Evolutionary conservation across 441 rosid genomes (phyloP).

Genomic region (Gossypium trilobum): DNA sequence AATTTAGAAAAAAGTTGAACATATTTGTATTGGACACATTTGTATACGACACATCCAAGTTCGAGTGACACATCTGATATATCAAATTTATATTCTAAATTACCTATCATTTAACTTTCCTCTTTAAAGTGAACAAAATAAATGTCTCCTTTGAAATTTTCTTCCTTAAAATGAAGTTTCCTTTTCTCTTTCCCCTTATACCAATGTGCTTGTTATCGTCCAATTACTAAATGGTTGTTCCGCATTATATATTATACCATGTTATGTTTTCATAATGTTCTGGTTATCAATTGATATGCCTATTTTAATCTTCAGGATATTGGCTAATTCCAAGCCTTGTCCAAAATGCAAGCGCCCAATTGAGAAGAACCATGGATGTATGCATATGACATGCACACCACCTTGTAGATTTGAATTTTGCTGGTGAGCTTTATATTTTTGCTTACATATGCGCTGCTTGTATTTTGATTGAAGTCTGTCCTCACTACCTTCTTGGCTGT

Average conservation of each 20-base stretch:
- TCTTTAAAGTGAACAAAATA: background rate
- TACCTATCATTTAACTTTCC: background rate
- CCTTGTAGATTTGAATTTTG: slow-evolving; percentile 82
- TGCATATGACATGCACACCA: slow-evolving; percentile 76
- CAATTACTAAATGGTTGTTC: background rate
- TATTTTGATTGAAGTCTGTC: background rate
- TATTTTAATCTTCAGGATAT: slow-evolving; percentile 38
- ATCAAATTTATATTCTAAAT: background rate
- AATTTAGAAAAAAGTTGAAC: background rate
- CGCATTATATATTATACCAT: background rate
- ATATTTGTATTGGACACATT: background rate
- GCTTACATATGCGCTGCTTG: background rate
- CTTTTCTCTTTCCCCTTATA: background rate
- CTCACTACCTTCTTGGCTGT: background rate
- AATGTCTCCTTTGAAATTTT: background rate
- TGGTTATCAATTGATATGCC: slow-evolving; percentile 7
- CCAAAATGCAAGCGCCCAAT: slow-evolving; percentile 76
- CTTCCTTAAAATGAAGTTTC: background rate
- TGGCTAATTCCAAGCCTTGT: slow-evolving; percentile 76
- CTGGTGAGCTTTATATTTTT: slow-evolving; percentile 39
- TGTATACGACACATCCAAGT: background rate
- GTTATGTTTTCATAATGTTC: background rate
- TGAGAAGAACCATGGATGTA: slow-evolving; percentile 80
- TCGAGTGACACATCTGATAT: background rate
- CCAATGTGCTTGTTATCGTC: background rate